Evolutionary conservation across 1,284 basidiomycete genomes (phyloP).

Genomic region (Chalciporus sp.): DNA sequence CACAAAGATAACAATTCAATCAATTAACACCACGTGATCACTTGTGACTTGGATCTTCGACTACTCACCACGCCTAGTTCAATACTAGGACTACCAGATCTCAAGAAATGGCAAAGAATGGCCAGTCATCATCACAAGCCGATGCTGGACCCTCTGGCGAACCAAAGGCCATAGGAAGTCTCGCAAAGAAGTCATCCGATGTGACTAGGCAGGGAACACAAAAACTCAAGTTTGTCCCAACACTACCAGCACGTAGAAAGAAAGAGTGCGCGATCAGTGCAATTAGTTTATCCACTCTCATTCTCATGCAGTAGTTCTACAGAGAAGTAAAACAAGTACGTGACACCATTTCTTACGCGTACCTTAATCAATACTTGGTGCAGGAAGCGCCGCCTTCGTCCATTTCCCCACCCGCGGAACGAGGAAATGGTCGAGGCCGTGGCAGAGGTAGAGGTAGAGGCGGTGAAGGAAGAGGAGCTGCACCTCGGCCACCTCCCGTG

Average conservation of each 20-base stretch:
- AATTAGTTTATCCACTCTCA: neutral
- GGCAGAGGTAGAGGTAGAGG: conserved; percentile 54
- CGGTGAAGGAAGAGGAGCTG: conserved; percentile 46
- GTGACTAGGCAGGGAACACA: conserved; percentile 70
- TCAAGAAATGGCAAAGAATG: conserved; percentile 23
- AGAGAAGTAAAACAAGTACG: conserved; percentile 48
- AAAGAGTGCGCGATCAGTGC: conserved; percentile 62
- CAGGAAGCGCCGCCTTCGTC: conserved; percentile 52
- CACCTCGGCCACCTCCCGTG: conserved; percentile 48
- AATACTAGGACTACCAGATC: neutral
- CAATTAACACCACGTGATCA: too few species aligned
- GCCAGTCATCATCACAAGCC: conserved; percentile 7
- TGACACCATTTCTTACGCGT: neutral
- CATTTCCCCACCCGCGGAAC: conserved; percentile 34
- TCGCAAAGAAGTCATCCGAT: conserved; percentile 71
- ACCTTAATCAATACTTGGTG: neutral
- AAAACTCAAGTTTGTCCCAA: conserved; percentile 80
- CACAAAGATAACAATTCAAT: neutral
- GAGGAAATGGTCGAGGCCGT: conserved; percentile 49
- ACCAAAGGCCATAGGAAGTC: conserved; percentile 67
- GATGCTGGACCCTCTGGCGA: conserved; percentile 16
- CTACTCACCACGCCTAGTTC: neutral
- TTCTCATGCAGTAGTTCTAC: conserved; percentile 22
- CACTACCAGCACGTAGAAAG: conserved; percentile 68
- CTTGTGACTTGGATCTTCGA: neutral